Evolutionary conservation across 2,329 filamentous ascomycete genomes (phyloP).

Genomic region (Chaetoscypha palmicola): DNA sequence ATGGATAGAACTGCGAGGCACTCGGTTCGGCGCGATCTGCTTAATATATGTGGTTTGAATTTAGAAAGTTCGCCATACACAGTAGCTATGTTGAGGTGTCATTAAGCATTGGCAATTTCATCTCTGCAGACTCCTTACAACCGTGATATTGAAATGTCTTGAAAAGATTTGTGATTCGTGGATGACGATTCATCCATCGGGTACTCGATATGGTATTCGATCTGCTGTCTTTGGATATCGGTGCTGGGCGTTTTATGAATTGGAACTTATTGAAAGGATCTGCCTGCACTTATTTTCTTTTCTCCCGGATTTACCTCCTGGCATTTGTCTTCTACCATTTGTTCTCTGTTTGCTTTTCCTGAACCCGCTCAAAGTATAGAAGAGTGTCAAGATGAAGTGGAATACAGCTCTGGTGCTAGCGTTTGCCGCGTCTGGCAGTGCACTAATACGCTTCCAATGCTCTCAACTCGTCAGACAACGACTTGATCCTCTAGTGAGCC

Average conservation of each 20-base stretch:
- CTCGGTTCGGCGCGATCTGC: too few relatives aligned
- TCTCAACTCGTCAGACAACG: conserved; percentile 14
- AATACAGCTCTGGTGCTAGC: neutral
- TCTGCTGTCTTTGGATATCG: neutral
- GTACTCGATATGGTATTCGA: neutral
- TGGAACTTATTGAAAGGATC: neutral
- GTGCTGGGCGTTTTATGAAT: neutral
- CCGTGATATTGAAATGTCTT: neutral
- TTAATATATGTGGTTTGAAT: too few relatives aligned
- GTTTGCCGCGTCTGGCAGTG: conserved; percentile 3
- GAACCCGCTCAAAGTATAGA: neutral
- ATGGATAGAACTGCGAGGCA: too few relatives aligned
- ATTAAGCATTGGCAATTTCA: too few relatives aligned
- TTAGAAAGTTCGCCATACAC: too few relatives aligned
- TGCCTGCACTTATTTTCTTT: neutral
- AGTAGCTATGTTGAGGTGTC: too few relatives aligned
- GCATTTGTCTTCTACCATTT: neutral
- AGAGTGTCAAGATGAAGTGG: conserved; percentile 2
- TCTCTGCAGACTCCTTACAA: too few relatives aligned
- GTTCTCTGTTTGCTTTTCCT: neutral
- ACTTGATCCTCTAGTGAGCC: conserved; percentile 13
- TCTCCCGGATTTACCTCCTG: neutral
- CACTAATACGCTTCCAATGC: conserved; percentile 14
- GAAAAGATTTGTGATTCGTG: neutral
- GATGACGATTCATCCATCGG: neutral